Conservation (phyloP, 1,284 basidiomycete species). For the Golubevia sp. region DNA sequence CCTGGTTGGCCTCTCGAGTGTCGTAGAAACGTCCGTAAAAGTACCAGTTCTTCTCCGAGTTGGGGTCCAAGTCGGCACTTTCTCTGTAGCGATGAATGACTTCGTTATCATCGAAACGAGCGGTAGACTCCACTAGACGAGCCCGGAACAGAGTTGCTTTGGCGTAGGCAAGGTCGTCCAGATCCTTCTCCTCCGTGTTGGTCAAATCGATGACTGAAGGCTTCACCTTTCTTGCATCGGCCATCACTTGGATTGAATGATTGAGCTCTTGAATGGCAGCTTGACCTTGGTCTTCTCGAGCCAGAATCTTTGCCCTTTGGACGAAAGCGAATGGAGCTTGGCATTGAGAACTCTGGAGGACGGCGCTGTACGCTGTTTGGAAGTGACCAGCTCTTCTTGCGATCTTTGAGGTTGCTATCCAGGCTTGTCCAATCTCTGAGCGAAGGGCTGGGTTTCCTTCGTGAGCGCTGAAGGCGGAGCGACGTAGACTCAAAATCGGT, state of each 20-base stretch:
- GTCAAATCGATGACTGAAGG: constrained; percentile 15
- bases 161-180: constrained; percentile 16
- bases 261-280: constrained; percentile 88
- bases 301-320: constrained; percentile 86
- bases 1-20: constrained; percentile 4
- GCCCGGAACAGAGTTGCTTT: constrained; percentile 86
- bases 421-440: constrained; percentile 76
- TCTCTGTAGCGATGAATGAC: constrained; percentile 64
- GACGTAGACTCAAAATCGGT: constrained; percentile 83
- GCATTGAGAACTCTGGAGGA: constrained; percentile 83
- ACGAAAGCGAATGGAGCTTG: constrained; percentile 81
- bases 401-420: constrained; percentile 91
- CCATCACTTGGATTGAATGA: constrained; percentile 69
- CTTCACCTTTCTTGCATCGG: constrained; percentile 13
- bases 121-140: constrained; percentile 89
- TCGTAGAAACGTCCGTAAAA: constrained; percentile 36
- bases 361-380: constrained; percentile 96
- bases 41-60: constrained; percentile 65
- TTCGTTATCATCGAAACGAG: constrained; percentile 73
- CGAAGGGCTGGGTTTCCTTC: constrained; percentile 63
- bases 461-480: constrained; percentile 78
- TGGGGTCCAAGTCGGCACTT: constrained; percentile 65
- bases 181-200: constrained; percentile 12
- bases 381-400: constrained; percentile 92
- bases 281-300: constrained; percentile 78